Evolutionary conservation across 2,329 filamentous ascomycete species (phyloP), one percentile per base, ranked within the genome.

Genomic region (Penicillium sp.): DNA sequence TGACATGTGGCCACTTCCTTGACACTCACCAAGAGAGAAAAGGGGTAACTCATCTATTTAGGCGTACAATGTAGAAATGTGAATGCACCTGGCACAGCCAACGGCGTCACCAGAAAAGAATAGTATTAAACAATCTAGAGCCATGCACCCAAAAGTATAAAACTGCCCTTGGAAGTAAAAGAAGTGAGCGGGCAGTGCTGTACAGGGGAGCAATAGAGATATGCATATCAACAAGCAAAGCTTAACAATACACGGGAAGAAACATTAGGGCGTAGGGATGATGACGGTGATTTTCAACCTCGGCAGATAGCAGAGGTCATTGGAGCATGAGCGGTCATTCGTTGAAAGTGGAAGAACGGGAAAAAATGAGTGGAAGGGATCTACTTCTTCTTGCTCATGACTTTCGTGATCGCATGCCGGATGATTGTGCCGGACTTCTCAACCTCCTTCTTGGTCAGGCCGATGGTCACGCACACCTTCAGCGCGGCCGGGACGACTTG

Each of bases 351-450:
- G 48, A 26, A 39, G 44, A 22, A 20, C 28, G 36, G 3, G 40
- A 49, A 35, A 35, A 35, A 20, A 14, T 5, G 18, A n/a, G 18
- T 48, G 27, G 42, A 27, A 53, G 46, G 42, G 47, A 52, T 70
- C 59, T 60, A 75, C 56, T 70, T 77, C 63, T 70, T 72, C 60
- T 72, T 72, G 58, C 76, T 79, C 77, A 98, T 82, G 51, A 97
- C 82, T 73, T 95, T 96, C 42, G 90, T 95, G 56, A 97, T 87
- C 11, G 93, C 91, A 71, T 96, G 90, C 50, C 91, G 79, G 57
- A 98, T 90, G 8, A 81, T 84, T 6, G 85, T 82, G 11, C 90
- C 93, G 0, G 93, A 89, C 75, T 94, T 95, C 73, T 98, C 94
- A 44, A 90, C 86, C 68, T 98, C 93, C 74, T 95, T 96, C 75